Base-by-base conservation (phyloP, 257 asterid species). In the Coffea canephora region DNA sequence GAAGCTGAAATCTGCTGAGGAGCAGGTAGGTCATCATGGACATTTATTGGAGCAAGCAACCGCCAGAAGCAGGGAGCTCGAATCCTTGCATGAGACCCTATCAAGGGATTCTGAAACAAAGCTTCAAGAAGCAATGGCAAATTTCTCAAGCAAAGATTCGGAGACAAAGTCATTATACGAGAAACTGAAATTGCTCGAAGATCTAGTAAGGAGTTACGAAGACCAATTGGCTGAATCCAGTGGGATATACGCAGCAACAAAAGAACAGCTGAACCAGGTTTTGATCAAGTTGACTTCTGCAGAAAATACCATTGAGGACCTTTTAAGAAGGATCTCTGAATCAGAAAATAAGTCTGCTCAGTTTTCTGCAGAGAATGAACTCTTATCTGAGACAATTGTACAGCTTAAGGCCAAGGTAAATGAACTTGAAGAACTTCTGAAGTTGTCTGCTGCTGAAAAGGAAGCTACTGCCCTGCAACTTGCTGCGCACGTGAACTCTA, bases 1-100 rank as follows among this genome's bases (percentile, higher is more conserved):
- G 85, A 92, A 91, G 90, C 97, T 93, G 19, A 91, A 90, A 87
- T 83, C 87, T 73, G 91, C 93, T 0, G 97, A 95, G 85, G 96
- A 91, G 79, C 89, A 89, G 85, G 86, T 91, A 8, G 93, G 90
- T 85, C 86, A 86, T 79, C 92, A 90, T 72, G 89, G 86, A 73
- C 83, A 79, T 52, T 78, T 80, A 69, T 76, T 92, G 91, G 97
- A 89, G 87, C 80, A 87, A 74, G 93, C 87, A 79, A 90, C 86
- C 23, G 74, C 90, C 7, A 83, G 92, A 83, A 88, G 84, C 73
- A 77, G 85, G 31, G 98, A 93, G 81, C 90, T 91, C 34, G 93
- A 89, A 83, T 85, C 96, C 23, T 83, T 92, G 11, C 93, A 88
- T 13, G 96, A 86, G 81, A 84, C 83, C 1, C 77, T 89, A 50